These are phyloP conservation scores for Cyberlindnera maclurae DNA, from an alignment of 805 yeast genomes.

Conservation along the genomic window DNA sequence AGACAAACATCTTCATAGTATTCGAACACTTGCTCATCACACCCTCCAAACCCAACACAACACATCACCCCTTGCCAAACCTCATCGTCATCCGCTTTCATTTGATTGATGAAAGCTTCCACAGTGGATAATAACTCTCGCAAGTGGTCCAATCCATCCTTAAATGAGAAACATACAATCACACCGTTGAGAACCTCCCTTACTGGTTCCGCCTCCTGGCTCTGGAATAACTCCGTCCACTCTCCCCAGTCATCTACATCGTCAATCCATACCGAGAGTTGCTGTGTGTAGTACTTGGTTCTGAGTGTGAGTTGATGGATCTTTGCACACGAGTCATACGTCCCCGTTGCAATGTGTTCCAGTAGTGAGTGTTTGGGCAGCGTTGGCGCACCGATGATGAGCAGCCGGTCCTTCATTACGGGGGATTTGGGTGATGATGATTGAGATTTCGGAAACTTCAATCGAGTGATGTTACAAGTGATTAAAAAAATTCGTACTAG, in stretches of 20 bases:
- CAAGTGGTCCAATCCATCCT: neutral
- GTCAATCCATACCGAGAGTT: slow-evolving; percentile 26
- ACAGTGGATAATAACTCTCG: neutral
- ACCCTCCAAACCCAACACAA: slow-evolving; percentile 27
- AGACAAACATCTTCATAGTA: slow-evolving; percentile 33
- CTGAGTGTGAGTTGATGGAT: slow-evolving; percentile 17
- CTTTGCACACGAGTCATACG: slow-evolving; percentile 1
- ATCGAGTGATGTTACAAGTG: too few relatives aligned
- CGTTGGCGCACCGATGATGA: slow-evolving; percentile 6
- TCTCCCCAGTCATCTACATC: slow-evolving; percentile 12
- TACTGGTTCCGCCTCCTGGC: slow-evolving; percentile 9
- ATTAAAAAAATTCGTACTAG: too few relatives aligned
- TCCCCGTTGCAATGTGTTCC: neutral
- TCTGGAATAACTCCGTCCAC: slow-evolving; percentile 26
- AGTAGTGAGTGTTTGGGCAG: slow-evolving; percentile 7
- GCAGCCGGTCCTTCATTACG: slow-evolving; percentile 2
- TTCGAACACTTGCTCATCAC: slow-evolving; percentile 14
- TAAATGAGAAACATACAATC: slow-evolving; percentile 16
- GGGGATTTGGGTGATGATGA: too few relatives aligned
- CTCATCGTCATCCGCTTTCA: slow-evolving; percentile 2
- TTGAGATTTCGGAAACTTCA: too few relatives aligned
- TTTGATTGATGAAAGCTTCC: neutral
- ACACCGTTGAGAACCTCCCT: slow-evolving; percentile 29
- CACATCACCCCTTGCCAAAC: slow-evolving; percentile 8
- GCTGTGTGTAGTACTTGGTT: slow-evolving; percentile 27